These are phyloP conservation scores for Cercospora sojina DNA, from an alignment of 2,329 filamentous ascomycete species.

Conservation along the genomic window DNA sequence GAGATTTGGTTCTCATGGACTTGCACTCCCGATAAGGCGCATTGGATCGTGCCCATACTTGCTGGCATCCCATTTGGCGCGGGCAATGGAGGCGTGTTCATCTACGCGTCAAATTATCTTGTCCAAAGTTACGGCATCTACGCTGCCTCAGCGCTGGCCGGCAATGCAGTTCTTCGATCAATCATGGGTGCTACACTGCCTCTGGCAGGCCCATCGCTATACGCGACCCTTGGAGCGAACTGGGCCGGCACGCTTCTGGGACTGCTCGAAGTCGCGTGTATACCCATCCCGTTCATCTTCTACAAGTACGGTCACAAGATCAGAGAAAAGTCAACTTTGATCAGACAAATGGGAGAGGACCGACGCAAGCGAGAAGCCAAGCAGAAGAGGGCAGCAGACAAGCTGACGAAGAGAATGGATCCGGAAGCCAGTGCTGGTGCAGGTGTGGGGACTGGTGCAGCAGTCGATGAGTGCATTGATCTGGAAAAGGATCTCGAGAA, in stretches of 20 bases:
- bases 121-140: conserved; percentile 78
- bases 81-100: conserved; percentile 76
- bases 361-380: conserved; percentile 49
- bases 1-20: conserved; percentile 90
- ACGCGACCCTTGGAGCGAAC: conserved; percentile 65
- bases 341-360: conserved; percentile 50
- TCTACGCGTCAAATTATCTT: conserved; percentile 78
- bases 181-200: conserved; percentile 76
- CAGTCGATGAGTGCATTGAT: conserved; percentile 34
- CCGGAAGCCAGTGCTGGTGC: conserved; percentile 37
- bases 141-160: conserved; percentile 75
- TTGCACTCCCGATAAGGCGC: conserved; percentile 70
- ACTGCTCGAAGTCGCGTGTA: conserved; percentile 67
- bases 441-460: conserved; percentile 44
- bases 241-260: conserved; percentile 79
- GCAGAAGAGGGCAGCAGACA: conserved; percentile 37
- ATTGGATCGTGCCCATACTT: conserved; percentile 75
- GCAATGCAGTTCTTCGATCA: conserved; percentile 72
- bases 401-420: conserved; percentile 28
- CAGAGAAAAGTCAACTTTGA: conserved; percentile 55
- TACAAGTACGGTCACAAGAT: conserved; percentile 54
- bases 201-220: conserved; percentile 72
- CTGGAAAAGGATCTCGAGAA: conserved; percentile 32
- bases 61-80: conserved; percentile 77
- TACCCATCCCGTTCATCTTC: conserved; percentile 57